Conservation (phyloP, 371 early-diverging fungal species). For the Mucor ambiguus region DNA sequence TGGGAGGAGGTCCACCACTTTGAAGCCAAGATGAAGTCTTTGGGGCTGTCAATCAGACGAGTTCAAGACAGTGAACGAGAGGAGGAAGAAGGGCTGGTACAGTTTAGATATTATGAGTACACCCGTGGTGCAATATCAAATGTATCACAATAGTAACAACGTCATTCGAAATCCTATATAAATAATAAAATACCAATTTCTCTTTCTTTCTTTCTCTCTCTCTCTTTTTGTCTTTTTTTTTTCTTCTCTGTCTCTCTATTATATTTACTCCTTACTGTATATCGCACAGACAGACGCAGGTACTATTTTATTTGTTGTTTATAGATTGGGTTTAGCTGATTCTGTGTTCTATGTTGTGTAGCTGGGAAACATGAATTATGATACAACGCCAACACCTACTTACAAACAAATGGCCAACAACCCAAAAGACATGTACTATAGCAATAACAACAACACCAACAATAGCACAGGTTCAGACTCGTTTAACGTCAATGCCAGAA, state of each 20-base stretch:
- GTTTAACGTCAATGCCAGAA: neutral
- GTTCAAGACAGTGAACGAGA: slow-evolving; percentile 28
- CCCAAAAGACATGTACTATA: slow-evolving; percentile 7
- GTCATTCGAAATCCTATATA: slow-evolving; percentile 9
- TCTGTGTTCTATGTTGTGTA: neutral
- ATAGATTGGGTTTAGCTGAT: neutral
- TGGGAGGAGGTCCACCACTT: slow-evolving; percentile 42
- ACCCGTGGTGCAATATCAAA: slow-evolving; percentile 2
- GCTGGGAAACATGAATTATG: slow-evolving; percentile 20
- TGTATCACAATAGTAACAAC: slow-evolving; percentile 16
- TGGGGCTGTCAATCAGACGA: slow-evolving; percentile 26
- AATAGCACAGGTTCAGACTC: neutral
- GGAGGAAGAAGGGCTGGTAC: slow-evolving; percentile 46
- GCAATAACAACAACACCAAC: neutral
- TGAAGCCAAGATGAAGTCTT: slow-evolving; percentile 35
- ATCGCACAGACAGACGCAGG: slow-evolving; percentile 26
- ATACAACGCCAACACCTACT: slow-evolving; percentile 15
- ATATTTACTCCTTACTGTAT: neutral
- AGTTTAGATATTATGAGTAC: slow-evolving; percentile 45
- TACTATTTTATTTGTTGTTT: neutral
- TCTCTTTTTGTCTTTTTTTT: too few species aligned
- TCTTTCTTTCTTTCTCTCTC: too few species aligned
- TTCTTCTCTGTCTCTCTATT: neutral
- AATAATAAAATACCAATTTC: slow-evolving; percentile 8
- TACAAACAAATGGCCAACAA: slow-evolving; percentile 9